Evolutionary conservation across 495 filamentous ascomycete species (phyloP), one percentile per base, ranked within the genome.

Genomic region (Aspergillus egyptiacus): DNA sequence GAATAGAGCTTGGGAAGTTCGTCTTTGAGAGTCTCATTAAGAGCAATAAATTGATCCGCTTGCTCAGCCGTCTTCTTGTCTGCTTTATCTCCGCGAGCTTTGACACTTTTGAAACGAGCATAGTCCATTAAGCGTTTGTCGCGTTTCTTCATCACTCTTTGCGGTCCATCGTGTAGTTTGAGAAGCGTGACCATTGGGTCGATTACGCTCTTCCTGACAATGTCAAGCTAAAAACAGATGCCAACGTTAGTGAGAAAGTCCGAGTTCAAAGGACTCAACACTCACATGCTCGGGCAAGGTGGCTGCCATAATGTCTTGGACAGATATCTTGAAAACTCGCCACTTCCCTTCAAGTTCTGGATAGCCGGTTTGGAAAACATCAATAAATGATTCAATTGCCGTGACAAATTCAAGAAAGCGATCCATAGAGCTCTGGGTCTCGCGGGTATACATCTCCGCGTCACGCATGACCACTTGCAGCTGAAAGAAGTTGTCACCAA

Each of bases 21-120:
- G 33, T 91, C 83, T 63, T 95, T 96, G 48, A 97, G 71, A 0
- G 89, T 85, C 25, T 96, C 87, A 55, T 96, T 97, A 42, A 97
- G 72, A 6, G 89, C 89, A 41, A 84, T 73, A 61, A 93, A 97
- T 59, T 90, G 84, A 50, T 95, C 87, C 5, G 85, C 87, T 37
- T 86, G 80, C 43, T 95, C 89, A 1, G 75, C 69, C 0, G 87
- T 84, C 57, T 90, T 91, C 60, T 86, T 86, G 58, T 95, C 89
- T 7, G 84, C 74, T 43, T 84, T 87, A 57, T 93, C 87, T 24
- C 86, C 86, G 32, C 83, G 77, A 28, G 87, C 87, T 59, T 83
- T 85, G 35, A 84, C 71, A 17, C 81, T 75, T 58, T 85, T 89
- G 59, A 82, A 90, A 51, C 84, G 86, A 45, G 89, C 86, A 64